Evolutionary conservation across 2,329 filamentous ascomycete genomes (phyloP), one percentile per base, ranked within the genome.

Genomic region (Byssoonygena ceratinophila): DNA sequence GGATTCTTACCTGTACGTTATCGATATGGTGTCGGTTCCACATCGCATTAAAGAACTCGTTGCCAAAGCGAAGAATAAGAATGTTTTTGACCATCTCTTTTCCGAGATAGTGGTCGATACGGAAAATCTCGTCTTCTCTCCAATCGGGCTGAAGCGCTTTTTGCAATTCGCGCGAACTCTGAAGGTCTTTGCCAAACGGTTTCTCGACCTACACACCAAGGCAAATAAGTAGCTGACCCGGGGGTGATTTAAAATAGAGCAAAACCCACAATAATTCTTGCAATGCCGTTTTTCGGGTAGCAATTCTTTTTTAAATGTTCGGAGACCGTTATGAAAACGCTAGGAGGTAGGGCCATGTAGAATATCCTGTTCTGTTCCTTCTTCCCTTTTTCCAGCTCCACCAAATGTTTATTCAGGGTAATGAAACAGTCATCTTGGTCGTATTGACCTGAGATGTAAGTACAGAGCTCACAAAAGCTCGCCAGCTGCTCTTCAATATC

Each of bases 61-160:
- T 98, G 63, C 92, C 94, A 68, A 98, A 98, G 68, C 94, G 82
- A 60, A 98, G 81, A 62, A 98, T 96, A 60, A 98, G 79, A 61
- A 98, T 94, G 75, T 98, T 98, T 83, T 98, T 98, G 65, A 98
- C 92, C 92, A 98, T 98, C 75, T 98, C 92, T 79, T 98, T 98
- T 64, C 94, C 94, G 45, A 98, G 82, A 72, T 98, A 98, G 76
- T 98, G 92, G 71, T 98, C 92, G 65, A 98, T 98, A 67, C 92
- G 89, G 83, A 94, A 98, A 61, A 98, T 84, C 75, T 98, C 92
- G 51, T 97, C 91, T 73, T 98, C 94, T 66, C 87, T 92, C 94
- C 92, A 98, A 74, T 98, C 89, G 40, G 92, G 92, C 67, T 91
- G 87, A 58, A 98, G 81, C 6, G 92, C 94, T 71, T 87, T 89